Evolutionary conservation across 208 protist species (phyloP), one percentile per base, ranked within the genome.

Genomic region (Blastocrithidia nonstop): DNA sequence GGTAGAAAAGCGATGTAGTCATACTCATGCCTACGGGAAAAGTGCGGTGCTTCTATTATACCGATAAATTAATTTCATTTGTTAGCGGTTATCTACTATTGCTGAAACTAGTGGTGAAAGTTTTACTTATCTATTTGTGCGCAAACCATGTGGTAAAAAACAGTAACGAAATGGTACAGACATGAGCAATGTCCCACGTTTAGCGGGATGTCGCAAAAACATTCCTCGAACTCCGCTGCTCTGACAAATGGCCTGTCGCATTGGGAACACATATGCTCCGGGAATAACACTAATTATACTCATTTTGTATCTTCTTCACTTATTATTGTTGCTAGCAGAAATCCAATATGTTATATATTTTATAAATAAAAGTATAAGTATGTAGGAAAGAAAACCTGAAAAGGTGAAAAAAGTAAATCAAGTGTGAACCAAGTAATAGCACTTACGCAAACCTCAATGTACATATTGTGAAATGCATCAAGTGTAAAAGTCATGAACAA

Each of bases 191-290:
- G 54, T 65, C 1, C 82, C 77, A 8, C 54, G 46, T 13, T 35
- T 15, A 7, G 86, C 45, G 7, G 48, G 36, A 0, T 56, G 46
- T 17, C 31, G 39, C 0, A 64, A 31, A 11, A 78, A 66, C 2
- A 91, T 15, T 8, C 82, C 77, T 24, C 77, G 73, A 11, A 92
- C 60, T 6, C 77, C 71, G 45, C 86, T 70, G 19, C 17, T 28
- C 0, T 44, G 26, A 3, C 71, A 53, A 4, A 39, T 38, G 0
- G 23, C 47, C 25, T 83, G 72, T 7, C 48, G 31, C 7, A 86
- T 38, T 0, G 67, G 61, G 9, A 35, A 47, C 0, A 47, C 36
- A 38, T 43, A 60, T 1, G 22, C 28, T 9, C 55, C 53, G 6
- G 1, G 17, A 37, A 37, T 37, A 16, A 16, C 17, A 16, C 3